A percentile compares a stretch with the other conserved stretches of the same genome.
These are phyloP conservation scores for Coffea eugenioides DNA, from an alignment of 257 asterid species.

Conservation along the genomic window DNA sequence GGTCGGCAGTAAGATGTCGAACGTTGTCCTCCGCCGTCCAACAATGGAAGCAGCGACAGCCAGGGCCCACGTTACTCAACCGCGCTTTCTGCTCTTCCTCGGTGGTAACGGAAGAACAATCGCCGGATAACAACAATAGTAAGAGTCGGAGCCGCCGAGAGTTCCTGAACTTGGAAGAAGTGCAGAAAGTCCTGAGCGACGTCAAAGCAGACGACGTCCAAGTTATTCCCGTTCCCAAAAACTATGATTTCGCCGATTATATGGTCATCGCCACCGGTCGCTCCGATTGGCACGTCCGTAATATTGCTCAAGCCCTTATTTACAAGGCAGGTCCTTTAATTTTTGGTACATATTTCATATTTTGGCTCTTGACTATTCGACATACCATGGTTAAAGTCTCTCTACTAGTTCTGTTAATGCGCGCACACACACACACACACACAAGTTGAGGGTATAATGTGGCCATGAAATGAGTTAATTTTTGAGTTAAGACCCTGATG, in stretches of 20 bases:
- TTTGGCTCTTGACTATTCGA: background rate
- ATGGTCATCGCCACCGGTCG: constrained; percentile 92
- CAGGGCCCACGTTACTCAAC: constrained; percentile 26
- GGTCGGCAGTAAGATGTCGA: constrained; percentile 52
- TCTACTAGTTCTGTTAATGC: too few species aligned
- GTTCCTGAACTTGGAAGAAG: constrained; percentile 75
- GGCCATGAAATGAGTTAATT: background rate
- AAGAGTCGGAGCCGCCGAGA: constrained; percentile 22
- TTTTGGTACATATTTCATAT: background rate
- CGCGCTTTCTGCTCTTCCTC: constrained; percentile 40
- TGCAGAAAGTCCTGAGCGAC: constrained; percentile 67
- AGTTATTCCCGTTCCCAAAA: constrained; percentile 61
- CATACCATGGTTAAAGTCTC: too few species aligned
- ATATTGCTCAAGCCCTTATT: constrained; percentile 87
- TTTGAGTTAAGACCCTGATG: too few species aligned
- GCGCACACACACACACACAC: too few species aligned
- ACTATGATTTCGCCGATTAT: constrained; percentile 70
- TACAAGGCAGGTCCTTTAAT: constrained; percentile 55
- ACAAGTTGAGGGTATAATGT: background rate
- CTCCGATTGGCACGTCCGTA: constrained; percentile 92
- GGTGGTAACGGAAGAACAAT: background rate
- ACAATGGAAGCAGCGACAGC: constrained; percentile 26
- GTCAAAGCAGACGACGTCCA: constrained; percentile 82
- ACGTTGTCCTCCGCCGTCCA: constrained; percentile 27
- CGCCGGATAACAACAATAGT: background rate